phyloP scores from a whole-genome alignment of 1,139 yeast species.

The Taiozyma sp. region DNA sequence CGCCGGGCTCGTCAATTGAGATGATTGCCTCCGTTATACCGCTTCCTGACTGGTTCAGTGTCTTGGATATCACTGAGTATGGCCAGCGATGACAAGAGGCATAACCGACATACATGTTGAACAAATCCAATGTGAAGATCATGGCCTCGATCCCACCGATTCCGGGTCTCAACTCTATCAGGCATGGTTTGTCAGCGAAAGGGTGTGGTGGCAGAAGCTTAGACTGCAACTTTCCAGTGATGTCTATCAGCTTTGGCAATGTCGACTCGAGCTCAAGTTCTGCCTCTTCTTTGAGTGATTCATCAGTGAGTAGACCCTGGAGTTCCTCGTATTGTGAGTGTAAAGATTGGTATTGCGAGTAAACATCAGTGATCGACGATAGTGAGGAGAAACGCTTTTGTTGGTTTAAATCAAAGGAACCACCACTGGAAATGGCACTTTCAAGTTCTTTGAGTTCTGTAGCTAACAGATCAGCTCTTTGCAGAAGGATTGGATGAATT shows the following conservation, averaged over 20 bases:
- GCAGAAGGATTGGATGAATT: conserved; percentile 55
- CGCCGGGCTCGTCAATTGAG: conserved; percentile 67
- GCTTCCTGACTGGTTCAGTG: conserved; percentile 48
- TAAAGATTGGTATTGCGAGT: conserved; percentile 37
- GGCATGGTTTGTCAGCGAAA: conserved; percentile 71
- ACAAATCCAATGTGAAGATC: conserved; percentile 73
- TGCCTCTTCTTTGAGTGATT: conserved; percentile 32
- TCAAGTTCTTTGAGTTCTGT: conserved; percentile 47
- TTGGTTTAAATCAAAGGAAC: conserved; percentile 47
- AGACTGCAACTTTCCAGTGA: conserved; percentile 43
- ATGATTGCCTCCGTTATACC: conserved; percentile 78
- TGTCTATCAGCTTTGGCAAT: conserved; percentile 26
- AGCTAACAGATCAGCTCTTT: conserved; percentile 52
- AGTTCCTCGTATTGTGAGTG: conserved; percentile 34
- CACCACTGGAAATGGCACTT: conserved; percentile 33
- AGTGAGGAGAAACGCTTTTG: conserved; percentile 54
- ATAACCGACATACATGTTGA: conserved; percentile 75
- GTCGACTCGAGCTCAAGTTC: conserved; percentile 27
- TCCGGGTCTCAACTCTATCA: conserved; percentile 88
- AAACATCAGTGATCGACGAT: conserved; percentile 47
- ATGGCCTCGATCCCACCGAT: conserved; percentile 96
- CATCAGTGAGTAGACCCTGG: conserved; percentile 30
- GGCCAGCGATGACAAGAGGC: conserved; percentile 68
- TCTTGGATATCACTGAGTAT: conserved; percentile 50
- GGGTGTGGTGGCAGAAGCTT: conserved; percentile 71